phyloP scores from a whole-genome alignment of 345 rosid species.

The Hibiscus tridactylites region DNA sequence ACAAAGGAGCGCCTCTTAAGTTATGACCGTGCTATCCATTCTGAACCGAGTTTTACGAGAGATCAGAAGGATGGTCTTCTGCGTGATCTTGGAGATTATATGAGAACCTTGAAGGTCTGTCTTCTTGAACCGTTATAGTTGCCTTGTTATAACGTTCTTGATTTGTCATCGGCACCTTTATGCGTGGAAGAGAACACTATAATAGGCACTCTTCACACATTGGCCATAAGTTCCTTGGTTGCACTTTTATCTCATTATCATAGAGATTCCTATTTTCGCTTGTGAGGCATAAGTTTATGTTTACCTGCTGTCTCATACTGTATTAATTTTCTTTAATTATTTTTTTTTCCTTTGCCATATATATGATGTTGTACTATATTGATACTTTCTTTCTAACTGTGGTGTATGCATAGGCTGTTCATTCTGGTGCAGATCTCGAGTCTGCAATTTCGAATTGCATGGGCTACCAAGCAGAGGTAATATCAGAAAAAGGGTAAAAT shows the following conservation, averaged over 20 bases:
- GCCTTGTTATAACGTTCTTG: not conserved
- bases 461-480: constrained; percentile 85
- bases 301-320: constrained; percentile 1
- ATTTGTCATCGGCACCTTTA: not conserved
- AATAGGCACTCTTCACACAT: constrained; percentile 4
- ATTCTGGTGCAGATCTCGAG: constrained; percentile 97
- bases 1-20: constrained; percentile 87
- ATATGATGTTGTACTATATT: not conserved
- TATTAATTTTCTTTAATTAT: constrained; percentile 1
- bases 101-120: constrained; percentile 92
- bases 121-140: constrained; percentile 12
- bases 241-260: constrained; percentile 5
- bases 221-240: constrained; percentile 8
- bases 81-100: constrained; percentile 85
- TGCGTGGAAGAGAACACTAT: not conserved
- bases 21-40: constrained; percentile 89
- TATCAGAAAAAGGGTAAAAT: constrained; percentile 18
- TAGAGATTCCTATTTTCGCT: not conserved
- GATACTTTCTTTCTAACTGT: constrained; percentile 15
- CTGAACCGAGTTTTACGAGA: constrained; percentile 73
- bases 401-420: constrained; percentile 66
- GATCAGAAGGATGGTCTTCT: constrained; percentile 81
- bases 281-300: not conserved
- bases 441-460: constrained; percentile 88
- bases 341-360: not conserved